Percentiles rank a stretch among this genome's conserved stretches.
phyloP scores from a whole-genome alignment of 1,139 yeast genomes.

The Suhomyces bokatorum region DNA sequence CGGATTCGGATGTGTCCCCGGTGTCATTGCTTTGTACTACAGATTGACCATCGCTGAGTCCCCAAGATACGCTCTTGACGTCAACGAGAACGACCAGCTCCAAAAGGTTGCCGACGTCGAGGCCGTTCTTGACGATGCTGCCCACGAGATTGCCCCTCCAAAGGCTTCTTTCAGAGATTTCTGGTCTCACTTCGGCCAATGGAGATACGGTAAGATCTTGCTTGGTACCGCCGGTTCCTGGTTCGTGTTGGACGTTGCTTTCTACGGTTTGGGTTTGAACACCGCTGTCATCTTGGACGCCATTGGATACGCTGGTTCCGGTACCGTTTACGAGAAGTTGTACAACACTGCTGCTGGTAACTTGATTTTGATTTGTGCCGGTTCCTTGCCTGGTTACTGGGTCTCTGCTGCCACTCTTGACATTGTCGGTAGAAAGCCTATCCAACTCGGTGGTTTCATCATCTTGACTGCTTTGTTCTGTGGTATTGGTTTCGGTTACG shows the following conservation, averaged over 20 bases:
- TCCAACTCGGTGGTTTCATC: conserved; percentile 73
- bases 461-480: conserved; percentile 68
- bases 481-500: conserved; percentile 77
- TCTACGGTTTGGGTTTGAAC: conserved; percentile 85
- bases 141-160: conserved; percentile 51
- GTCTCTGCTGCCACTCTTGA: conserved; percentile 74
- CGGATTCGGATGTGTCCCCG: conserved; percentile 91
- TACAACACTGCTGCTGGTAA: conserved; percentile 85
- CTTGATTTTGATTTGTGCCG: conserved; percentile 85
- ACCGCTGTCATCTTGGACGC: conserved; percentile 79
- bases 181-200: conserved; percentile 71
- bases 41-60: conserved; percentile 93
- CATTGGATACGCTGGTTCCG: conserved; percentile 63
- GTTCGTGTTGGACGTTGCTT: conserved; percentile 95
- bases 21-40: conserved; percentile 76
- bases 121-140: conserved; percentile 51
- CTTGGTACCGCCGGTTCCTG: conserved; percentile 96
- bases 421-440: conserved; percentile 75
- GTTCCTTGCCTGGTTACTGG: conserved; percentile 93
- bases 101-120: conserved; percentile 60
- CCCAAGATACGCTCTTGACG: conserved; percentile 84
- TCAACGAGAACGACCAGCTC: conserved; percentile 55
- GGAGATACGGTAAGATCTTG: conserved; percentile 84
- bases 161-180: conserved; percentile 64
- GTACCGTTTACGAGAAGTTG: conserved; percentile 61